These are phyloP conservation scores for Venturia pyrina DNA, from an alignment of 2,329 filamentous ascomycete species.

Conservation along the genomic window DNA sequence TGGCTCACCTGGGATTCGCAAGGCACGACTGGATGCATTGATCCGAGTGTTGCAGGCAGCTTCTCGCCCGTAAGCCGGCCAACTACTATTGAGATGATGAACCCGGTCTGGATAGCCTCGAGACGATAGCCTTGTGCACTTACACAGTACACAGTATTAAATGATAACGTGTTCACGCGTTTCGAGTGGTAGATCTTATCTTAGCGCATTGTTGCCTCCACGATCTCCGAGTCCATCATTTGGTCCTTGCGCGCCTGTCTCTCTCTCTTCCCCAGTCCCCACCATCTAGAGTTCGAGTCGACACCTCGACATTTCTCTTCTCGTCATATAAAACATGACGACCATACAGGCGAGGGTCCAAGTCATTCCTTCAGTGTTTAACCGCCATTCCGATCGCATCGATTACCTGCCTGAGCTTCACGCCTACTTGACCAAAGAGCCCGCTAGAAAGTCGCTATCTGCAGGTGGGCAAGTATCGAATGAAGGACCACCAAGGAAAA, in stretches of 20 bases:
- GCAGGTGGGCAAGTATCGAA: too few species aligned
- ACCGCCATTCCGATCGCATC: not conserved
- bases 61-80: too few species aligned
- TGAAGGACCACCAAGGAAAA: conserved; percentile 3
- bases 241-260: not conserved
- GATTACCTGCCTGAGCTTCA: not conserved
- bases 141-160: too few species aligned
- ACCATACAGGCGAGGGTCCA: not conserved
- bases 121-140: too few species aligned
- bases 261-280: not conserved
- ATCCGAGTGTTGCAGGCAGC: too few species aligned
- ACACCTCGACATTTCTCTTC: not conserved
- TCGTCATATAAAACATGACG: not conserved
- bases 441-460: not conserved
- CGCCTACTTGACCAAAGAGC: not conserved
- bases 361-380: not conserved
- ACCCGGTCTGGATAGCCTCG: too few species aligned
- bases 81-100: too few species aligned
- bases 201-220: not conserved
- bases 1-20: too few species aligned
- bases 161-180: not conserved
- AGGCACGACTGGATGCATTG: too few species aligned
- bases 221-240: not conserved
- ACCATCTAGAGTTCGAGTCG: not conserved
- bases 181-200: not conserved